Base-by-base conservation (phyloP, 2,329 filamentous ascomycete species). In the Penicillium sp. region DNA sequence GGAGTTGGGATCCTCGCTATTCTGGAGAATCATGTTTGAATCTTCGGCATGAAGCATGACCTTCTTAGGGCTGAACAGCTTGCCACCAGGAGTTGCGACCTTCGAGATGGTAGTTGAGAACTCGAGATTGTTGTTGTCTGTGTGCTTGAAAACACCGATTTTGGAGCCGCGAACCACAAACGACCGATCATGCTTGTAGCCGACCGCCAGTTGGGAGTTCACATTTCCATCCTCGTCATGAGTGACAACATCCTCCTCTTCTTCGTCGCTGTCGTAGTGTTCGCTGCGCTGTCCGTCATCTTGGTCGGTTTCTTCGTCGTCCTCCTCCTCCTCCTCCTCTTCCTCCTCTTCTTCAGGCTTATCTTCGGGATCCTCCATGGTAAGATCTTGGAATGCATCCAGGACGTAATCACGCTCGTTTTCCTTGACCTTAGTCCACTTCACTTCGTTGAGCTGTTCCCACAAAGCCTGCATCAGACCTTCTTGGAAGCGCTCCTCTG, bases 91-190 rank as follows among this genome's bases (percentile, higher is more conserved):
- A 0, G 93, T 96, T 73, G 92, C 88, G 50, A 99, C 91, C 76
- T 96, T 96, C 60, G 92, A 96, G 69, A 99, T 99, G 63, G 93
- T 98, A 59, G 95, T 99, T 13, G 92, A 92, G 75, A 98, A 99
- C 72, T 98, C 91, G 16, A 99, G 84, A 64, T 93, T 88, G 73
- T 98, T 96, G 77, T 96, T 91, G 0, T 88, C 82, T 0, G 92
- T 96, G 71, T 99, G 95, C 75, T 96, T 98, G 84, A 99, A 99
- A 42, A 99, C 95, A 54, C 95, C 95, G 73, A 99, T 99, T 83
- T 98, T 97, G 67, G 93, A 95, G 31, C 95, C 95, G 62, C 95
- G 89, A 44, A 99, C 92, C 55, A 99, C 95, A 67, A 98, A 99
- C 0, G 95, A 98, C 58, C 95, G 87, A 72, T 99, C 95, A 64